Evolutionary conservation across 108 stramenopile species (phyloP), one percentile per base, ranked within the genome.

Genomic region (Schizochytrium sp.): DNA sequence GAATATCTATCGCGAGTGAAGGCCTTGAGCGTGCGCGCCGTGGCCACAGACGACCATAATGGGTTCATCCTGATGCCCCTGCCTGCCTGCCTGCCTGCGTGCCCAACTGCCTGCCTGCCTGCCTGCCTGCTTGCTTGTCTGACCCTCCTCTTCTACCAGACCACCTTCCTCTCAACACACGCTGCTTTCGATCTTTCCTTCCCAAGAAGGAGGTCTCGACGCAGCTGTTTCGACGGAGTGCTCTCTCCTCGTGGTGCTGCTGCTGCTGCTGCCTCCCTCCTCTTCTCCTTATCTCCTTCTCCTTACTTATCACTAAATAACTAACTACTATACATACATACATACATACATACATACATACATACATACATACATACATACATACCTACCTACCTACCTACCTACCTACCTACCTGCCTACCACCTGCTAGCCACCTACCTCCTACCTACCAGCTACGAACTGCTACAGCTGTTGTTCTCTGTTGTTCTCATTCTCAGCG

Each of bases 401-500:
- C 13, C 10, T 58, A 58, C 57, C 57, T 58, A 58, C 13, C 57
- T 17, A 15, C 10, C 57, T 17, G 57, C 57, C 57, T 58, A 58
- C 57, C 57, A 17, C 17, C 13, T 58, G 13, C 13, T 15, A 58
- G 57, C 28, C 28, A 28, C 28, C 28, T 28, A 28, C 28, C 28
- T 28, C 28, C 28, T 28, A 28, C 0, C 28, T 28, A 28, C 28
- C 28, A 28, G 28, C 28, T 28, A 28, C 28, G 28, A 28, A 28
- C 28, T 28, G 28, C 28, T 28, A 28, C 28, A 28, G 28, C 28
- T 28, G 28, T 28, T 28, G 28, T 28, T 28, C 28, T n/a, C 59
- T n/a, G 59, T 60, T 60, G 59, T n/a, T 17, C 59, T 60, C 59
- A 60, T 60, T n/a, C 59, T 60, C 59, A 17, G 17, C 59, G 59